Evolutionary conservation across 495 filamentous ascomycete species (phyloP), one percentile per base, ranked within the genome.

Genomic region (Daldinia concentrica): DNA sequence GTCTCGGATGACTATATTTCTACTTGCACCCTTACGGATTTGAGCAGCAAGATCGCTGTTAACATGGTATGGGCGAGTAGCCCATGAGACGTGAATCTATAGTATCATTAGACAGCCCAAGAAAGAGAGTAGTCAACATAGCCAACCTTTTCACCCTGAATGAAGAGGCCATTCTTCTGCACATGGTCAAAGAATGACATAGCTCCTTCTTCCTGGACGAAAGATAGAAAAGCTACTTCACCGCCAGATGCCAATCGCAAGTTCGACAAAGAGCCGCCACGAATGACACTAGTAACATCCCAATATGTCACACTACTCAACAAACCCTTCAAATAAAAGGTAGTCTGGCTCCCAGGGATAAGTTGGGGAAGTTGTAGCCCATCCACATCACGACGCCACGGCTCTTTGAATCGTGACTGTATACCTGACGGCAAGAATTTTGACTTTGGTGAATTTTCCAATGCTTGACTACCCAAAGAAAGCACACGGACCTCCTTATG

Each of bases 211-310:
- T 89, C 86, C 36, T 90, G 82, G 19, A 92, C 79, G 74, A 95
- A 95, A 0, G 92, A 91, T 4, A 96, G 84, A 29, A 82, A 88
- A 9, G 89, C 92, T 51, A 79, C 80, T 19, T 84, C 86, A 50
- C 93, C 90, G 41, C 86, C 76, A n/a, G 79, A 76, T 36, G 90
- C 84, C 45, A 94, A 73, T 70, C 87, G 91, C 39, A 94, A 82
- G 72, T 94, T 90, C 7, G 93, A 75, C 6, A 96, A 76, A 70
- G 85, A 81, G 0, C 93, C 93, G 6, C 93, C 92, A 43, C 88
- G 86, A 22, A 95, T 81, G 39, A 84, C 82, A n/a, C 83, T 82
- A 2, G 87, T 83, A 60, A 95, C 83, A 68, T 95, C 92, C 50
- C 82, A 81, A 68, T 93, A 88, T 1, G 90, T 27, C 17, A 12